Evolutionary conservation across 2,329 filamentous ascomycete species (phyloP).

Genomic region (Fonsecaea pugnacius): DNA sequence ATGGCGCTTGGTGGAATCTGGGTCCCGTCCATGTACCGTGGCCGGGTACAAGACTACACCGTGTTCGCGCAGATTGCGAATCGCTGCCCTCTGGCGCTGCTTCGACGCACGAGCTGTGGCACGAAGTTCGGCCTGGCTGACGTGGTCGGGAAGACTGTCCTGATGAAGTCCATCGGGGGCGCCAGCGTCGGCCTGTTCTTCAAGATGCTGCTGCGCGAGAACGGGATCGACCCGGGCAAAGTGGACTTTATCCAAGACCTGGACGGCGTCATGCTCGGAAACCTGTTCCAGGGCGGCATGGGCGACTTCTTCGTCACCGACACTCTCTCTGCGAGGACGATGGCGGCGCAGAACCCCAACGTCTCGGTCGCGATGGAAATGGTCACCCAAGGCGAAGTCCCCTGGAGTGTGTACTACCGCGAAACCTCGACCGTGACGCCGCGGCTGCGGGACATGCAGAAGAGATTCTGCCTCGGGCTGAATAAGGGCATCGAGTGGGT

Average conservation of each 20-base stretch:
- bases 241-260: conserved; percentile 27
- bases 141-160: conserved; percentile 17
- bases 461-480: conserved; percentile 23
- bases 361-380: conserved; percentile 26
- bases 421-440: conserved; percentile 24
- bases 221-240: conserved; percentile 17
- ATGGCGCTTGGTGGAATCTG: conserved; percentile 28
- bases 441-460: conserved; percentile 20
- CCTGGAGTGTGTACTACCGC: conserved; percentile 29
- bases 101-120: conserved; percentile 10
- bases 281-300: conserved; percentile 27
- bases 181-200: conserved; percentile 27
- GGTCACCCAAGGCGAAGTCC: conserved; percentile 27
- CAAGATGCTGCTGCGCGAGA: conserved; percentile 29
- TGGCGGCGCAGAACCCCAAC: conserved; percentile 16
- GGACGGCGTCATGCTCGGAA: conserved; percentile 23
- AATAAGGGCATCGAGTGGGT: conserved; percentile 23
- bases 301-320: conserved; percentile 25
- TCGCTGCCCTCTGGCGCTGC: conserved; percentile 22
- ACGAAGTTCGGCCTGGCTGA: conserved; percentile 18
- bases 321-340: conserved; percentile 18
- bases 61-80: conserved; percentile 28
- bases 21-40: conserved; percentile 30
- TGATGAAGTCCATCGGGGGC: conserved; percentile 25
- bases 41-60: conserved; percentile 23